Conservation (phyloP, 1,284 basidiomycete species). For the Rhizopogon parksii region DNA sequence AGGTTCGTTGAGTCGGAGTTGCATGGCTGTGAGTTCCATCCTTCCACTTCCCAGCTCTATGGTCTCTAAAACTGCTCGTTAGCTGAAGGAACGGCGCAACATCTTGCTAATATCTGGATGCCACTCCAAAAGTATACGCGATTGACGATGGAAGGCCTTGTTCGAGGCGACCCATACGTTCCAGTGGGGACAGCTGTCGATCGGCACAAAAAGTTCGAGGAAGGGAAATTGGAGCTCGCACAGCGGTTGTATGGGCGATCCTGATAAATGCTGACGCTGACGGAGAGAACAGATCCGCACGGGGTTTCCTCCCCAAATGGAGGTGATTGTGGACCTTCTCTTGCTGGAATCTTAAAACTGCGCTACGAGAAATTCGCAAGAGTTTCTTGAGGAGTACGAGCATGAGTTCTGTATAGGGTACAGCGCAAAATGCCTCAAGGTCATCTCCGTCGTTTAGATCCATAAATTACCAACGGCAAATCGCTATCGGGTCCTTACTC, state of each 20-base stretch:
- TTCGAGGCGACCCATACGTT: constrained; percentile 38
- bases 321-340: no score
- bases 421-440: no score
- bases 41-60: not conserved
- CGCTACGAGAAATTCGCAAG: no score
- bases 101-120: constrained; percentile 52
- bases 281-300: no score
- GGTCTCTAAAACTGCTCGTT: constrained; percentile 1
- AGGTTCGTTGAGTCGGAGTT: constrained; percentile 61
- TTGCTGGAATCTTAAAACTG: no score
- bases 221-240: constrained; percentile 24
- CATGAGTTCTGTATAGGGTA: no score
- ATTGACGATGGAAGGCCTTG: constrained; percentile 41
- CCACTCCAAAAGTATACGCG: constrained; percentile 47
- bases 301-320: no score
- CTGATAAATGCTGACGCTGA: no score
- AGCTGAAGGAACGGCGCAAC: constrained; percentile 47
- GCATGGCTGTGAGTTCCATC: constrained; percentile 44
- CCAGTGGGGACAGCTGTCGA: constrained; percentile 26
- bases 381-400: no score
- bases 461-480: no score
- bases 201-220: constrained; percentile 26
- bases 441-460: no score
- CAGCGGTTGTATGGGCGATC: not conserved
- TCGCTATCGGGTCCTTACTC: no score